Evolutionary conservation across 2,329 filamentous ascomycete species (phyloP).

Genomic region (Eurotiales sp.): DNA sequence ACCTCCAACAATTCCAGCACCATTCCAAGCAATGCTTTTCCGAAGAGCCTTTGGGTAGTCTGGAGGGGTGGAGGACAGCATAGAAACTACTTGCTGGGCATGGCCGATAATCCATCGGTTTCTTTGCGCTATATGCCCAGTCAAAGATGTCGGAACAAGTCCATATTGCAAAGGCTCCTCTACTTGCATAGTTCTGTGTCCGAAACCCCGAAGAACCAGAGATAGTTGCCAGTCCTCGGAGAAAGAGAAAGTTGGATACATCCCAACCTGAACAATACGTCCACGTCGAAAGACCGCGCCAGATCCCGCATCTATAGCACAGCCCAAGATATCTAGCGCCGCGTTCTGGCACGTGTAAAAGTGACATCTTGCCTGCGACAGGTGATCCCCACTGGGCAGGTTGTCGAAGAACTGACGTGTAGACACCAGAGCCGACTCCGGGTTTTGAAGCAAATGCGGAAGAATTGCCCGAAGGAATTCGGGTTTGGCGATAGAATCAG

Average conservation of each 20-base stretch:
- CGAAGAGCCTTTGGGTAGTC: slow-evolving; percentile 13
- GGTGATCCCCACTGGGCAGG: slow-evolving; percentile 27
- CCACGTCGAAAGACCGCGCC: slow-evolving; percentile 32
- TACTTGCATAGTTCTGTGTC: slow-evolving; percentile 27
- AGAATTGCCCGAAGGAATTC: slow-evolving; percentile 35
- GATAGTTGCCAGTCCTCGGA: slow-evolving; percentile 35
- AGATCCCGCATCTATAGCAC: slow-evolving; percentile 31
- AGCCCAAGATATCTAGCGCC: slow-evolving; percentile 24
- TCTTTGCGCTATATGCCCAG: slow-evolving; percentile 32
- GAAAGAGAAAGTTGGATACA: slow-evolving; percentile 33
- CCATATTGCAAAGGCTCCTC: slow-evolving; percentile 32
- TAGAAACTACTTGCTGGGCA: slow-evolving; percentile 21
- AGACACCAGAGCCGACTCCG: slow-evolving; percentile 28
- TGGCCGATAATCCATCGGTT: slow-evolving; percentile 37
- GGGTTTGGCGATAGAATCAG: slow-evolving; percentile 34
- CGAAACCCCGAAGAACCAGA: slow-evolving; percentile 27
- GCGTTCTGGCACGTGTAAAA: slow-evolving; percentile 33
- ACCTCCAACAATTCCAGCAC: slow-evolving; percentile 20
- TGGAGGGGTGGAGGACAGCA: no score
- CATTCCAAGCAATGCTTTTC: slow-evolving; percentile 22
- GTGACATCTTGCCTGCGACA: slow-evolving; percentile 28
- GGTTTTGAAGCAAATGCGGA: slow-evolving; percentile 30
- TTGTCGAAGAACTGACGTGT: slow-evolving; percentile 35
- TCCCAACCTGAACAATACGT: slow-evolving; percentile 27
- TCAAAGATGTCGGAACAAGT: slow-evolving; percentile 31